Percentiles rank a stretch among this genome's conserved stretches.
These are phyloP conservation scores for Punica granatum DNA, from an alignment of 345 rosid species.

Conservation along the genomic window DNA sequence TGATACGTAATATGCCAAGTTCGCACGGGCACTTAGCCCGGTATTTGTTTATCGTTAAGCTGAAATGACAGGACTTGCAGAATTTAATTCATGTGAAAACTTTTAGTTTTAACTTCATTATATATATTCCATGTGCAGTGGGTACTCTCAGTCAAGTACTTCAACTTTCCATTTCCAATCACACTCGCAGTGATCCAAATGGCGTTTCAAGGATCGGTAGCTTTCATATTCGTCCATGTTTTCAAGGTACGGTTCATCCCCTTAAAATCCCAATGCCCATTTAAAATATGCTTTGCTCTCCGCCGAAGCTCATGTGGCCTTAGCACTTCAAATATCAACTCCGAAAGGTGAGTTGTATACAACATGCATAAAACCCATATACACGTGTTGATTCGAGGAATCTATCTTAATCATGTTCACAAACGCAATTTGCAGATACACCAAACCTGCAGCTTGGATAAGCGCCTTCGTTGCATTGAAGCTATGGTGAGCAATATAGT, in stretches of 20 bases:
- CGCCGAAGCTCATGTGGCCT: neutral
- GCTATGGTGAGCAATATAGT: slow-evolving; percentile 83
- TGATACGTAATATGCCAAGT: neutral
- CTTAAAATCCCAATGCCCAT: neutral
- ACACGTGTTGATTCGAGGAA: neutral
- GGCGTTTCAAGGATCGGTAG: slow-evolving; percentile 75
- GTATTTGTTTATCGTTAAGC: too few relatives aligned
- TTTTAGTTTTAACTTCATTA: too few relatives aligned
- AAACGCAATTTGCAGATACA: slow-evolving; percentile 45
- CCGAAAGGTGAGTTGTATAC: slow-evolving; percentile 63
- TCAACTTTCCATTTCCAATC: slow-evolving; percentile 86
- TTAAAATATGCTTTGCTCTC: neutral
- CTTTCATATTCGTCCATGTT: slow-evolving; percentile 82
- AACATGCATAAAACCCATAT: too few relatives aligned
- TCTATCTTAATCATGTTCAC: neutral
- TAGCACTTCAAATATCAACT: slow-evolving; percentile 73
- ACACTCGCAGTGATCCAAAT: slow-evolving; percentile 94
- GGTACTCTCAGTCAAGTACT: slow-evolving; percentile 90
- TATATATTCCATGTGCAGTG: slow-evolving; percentile 50
- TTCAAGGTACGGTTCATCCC: slow-evolving; percentile 55
- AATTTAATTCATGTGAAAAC: too few relatives aligned
- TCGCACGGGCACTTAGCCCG: too few relatives aligned
- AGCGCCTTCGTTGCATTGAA: slow-evolving; percentile 97
- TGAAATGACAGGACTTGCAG: too few relatives aligned
- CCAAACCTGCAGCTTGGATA: slow-evolving; percentile 81